Base-by-base conservation (phyloP, 169 alveolate genomes). In the Eimeria tenella region DNA sequence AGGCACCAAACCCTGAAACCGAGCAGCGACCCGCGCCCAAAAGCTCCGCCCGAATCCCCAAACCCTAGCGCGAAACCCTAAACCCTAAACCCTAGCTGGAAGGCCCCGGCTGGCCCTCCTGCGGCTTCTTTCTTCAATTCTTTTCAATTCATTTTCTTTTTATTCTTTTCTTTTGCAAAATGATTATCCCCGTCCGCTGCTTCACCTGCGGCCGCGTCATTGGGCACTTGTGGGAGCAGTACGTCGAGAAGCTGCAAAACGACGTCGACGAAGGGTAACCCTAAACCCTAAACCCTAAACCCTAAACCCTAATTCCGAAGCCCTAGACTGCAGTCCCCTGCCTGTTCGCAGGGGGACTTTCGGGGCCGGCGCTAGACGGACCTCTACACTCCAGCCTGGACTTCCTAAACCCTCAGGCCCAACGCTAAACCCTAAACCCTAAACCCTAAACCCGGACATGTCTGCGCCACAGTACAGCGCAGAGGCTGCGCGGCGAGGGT, bases 141-240 rank as follows among this genome's bases (percentile, higher is more conserved):
- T 25, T 15, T 63, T 63, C 1, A 4, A 6, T 63, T 63, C 5
- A 63, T 63, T 63, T 63, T 6, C 21, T 31, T 11, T 63, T 63
- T 11, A 63, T 63, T 63, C 21, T 11, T 11, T 63, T n/a, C 21
- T 2, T 31, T 6, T 6, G 3, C 25, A 31, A 75, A 3, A 99
- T 99, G 99, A 99, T 99, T 93, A 98, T 99, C 87, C 99, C 99
- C 17, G 98, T 99, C 60, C 98, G 99, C 90, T 99, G 99, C 94
- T 99, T 99, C 97, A 99, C 99, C 42, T 99, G 99, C 94, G 99
- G 99, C 56, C 99, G 98, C 97, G 99, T 99, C 83, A 99, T 99
- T 42, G 99, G 99, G 11, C 99, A 99, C 96, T 97, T 98, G 94
- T 99, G 99, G 99, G 99, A 98, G 94, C 97, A 97, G 58, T 99